Percentiles rank a stretch among this genome's conserved stretches.
Evolutionary conservation across 1,284 basidiomycete species (phyloP).

Genomic region (Athelia psychrophila): DNA sequence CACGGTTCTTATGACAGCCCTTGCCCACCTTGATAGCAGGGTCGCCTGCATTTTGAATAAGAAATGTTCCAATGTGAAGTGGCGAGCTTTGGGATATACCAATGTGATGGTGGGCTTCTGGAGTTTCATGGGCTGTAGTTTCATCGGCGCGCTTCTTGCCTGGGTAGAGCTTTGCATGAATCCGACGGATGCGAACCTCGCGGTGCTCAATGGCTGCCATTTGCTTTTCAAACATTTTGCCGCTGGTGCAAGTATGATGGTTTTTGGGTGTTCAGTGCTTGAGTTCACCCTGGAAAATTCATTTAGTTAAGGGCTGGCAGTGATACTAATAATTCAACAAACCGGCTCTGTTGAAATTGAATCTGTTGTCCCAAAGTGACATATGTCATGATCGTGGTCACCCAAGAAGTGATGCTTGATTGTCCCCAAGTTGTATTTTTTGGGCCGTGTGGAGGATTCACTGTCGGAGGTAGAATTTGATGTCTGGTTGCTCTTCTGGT

Average conservation of each 20-base stretch:
- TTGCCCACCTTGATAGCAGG: slow-evolving; percentile 4
- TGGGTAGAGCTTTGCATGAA: neutral
- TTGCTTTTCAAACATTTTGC: slow-evolving; percentile 19
- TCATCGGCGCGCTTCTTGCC: neutral
- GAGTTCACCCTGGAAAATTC: slow-evolving; percentile 34
- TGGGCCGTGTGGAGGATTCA: neutral
- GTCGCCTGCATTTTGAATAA: slow-evolving; percentile 5
- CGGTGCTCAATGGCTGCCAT: slow-evolving; percentile 17
- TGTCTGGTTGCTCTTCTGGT: neutral
- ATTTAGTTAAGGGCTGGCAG: no score
- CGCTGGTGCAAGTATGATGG: slow-evolving; percentile 24
- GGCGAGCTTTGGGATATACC: slow-evolving; percentile 1
- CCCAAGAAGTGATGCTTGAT: slow-evolving; percentile 34
- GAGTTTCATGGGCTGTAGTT: slow-evolving; percentile 10
- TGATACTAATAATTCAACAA: neutral
- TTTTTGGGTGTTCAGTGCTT: slow-evolving; percentile 26
- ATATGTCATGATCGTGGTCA: slow-evolving; percentile 27
- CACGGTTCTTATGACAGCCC: neutral
- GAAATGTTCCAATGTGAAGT: neutral
- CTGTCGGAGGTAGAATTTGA: neutral
- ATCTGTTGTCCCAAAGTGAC: slow-evolving; percentile 28
- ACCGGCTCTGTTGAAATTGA: slow-evolving; percentile 27
- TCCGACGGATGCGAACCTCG: slow-evolving; percentile 1
- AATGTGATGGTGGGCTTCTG: slow-evolving; percentile 14
- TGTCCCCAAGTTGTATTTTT: slow-evolving; percentile 23